Evolutionary conservation across 2,329 filamentous ascomycete species (phyloP).

Genomic region (Colletotrichum cordylinicola): DNA sequence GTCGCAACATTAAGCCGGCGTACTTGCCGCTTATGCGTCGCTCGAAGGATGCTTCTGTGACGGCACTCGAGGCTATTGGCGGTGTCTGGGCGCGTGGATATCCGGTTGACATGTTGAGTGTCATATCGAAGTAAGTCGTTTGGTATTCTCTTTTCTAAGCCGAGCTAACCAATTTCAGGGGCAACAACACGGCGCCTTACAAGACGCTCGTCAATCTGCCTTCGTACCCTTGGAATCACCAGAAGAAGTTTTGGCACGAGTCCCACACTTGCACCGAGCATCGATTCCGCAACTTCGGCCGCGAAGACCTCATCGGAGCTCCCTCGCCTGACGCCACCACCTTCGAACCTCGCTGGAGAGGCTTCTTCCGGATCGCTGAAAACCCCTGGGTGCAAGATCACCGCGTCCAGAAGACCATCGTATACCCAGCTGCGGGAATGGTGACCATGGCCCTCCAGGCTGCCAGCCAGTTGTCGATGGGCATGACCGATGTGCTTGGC

Average conservation of each 20-base stretch:
- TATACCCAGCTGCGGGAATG: slow-evolving; percentile 59
- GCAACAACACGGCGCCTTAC: not conserved
- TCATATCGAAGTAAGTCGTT: slow-evolving; percentile 27
- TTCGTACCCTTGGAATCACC: slow-evolving; percentile 61
- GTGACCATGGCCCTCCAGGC: slow-evolving; percentile 55
- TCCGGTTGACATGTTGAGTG: slow-evolving; percentile 34
- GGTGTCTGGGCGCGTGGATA: slow-evolving; percentile 42
- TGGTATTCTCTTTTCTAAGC: not conserved
- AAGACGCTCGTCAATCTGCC: slow-evolving; percentile 50
- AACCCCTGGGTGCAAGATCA: slow-evolving; percentile 60
- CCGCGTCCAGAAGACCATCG: slow-evolving; percentile 52
- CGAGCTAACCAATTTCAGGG: slow-evolving; percentile 9
- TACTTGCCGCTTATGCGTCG: slow-evolving; percentile 35
- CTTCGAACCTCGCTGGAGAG: slow-evolving; percentile 54
- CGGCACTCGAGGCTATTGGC: slow-evolving; percentile 37
- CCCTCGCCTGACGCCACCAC: slow-evolving; percentile 48
- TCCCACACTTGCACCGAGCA: slow-evolving; percentile 49
- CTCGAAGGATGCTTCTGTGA: slow-evolving; percentile 24
- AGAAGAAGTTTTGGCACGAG: slow-evolving; percentile 59
- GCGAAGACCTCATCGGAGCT: slow-evolving; percentile 58
- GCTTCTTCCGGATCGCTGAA: slow-evolving; percentile 53
- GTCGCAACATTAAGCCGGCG: not conserved
- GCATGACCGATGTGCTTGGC: slow-evolving; percentile 30
- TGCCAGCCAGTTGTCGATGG: slow-evolving; percentile 42
- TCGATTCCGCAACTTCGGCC: slow-evolving; percentile 48